Conservation (phyloP, 495 filamentous ascomycete genomes). For the Tuber microsphaerosporum region DNA sequence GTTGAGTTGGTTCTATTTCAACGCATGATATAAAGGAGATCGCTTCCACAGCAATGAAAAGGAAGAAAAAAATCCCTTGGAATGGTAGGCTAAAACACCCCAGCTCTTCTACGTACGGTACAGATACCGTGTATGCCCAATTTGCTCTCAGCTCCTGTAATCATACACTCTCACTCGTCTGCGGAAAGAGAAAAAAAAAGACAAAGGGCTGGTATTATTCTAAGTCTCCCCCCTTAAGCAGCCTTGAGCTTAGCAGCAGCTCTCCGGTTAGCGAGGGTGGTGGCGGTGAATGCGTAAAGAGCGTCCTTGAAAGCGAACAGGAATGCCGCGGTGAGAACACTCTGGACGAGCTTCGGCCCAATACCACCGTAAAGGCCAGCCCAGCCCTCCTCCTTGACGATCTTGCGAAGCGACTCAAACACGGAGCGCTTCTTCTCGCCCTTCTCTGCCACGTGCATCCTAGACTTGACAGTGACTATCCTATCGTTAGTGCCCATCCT, state of each 20-base stretch:
- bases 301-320: constrained; percentile 98
- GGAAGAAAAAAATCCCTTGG: not conserved
- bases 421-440: constrained; percentile 60
- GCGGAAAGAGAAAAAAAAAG: not conserved
- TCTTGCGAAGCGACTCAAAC: constrained; percentile 63
- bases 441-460: constrained; percentile 82
- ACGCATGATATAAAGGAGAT: not conserved
- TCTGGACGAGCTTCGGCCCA: constrained; percentile 90
- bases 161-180: constrained; percentile 32
- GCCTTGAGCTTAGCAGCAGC: constrained; percentile 44
- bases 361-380: constrained; percentile 93
- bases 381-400: constrained; percentile 82
- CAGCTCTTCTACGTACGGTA: not conserved
- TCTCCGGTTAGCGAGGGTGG: constrained; percentile 47
- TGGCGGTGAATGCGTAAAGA: constrained; percentile 57
- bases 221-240: constrained; percentile 13
- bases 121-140: not conserved
- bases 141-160: not conserved
- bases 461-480: constrained; percentile 72
- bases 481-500: not conserved
- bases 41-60: not conserved
- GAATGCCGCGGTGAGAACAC: constrained; percentile 90
- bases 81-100: not conserved
- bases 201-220: not conserved
- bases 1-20: not conserved